phyloP scores from a whole-genome alignment of 2,329 filamentous ascomycete genomes.

The Aspergillus japonicus region DNA sequence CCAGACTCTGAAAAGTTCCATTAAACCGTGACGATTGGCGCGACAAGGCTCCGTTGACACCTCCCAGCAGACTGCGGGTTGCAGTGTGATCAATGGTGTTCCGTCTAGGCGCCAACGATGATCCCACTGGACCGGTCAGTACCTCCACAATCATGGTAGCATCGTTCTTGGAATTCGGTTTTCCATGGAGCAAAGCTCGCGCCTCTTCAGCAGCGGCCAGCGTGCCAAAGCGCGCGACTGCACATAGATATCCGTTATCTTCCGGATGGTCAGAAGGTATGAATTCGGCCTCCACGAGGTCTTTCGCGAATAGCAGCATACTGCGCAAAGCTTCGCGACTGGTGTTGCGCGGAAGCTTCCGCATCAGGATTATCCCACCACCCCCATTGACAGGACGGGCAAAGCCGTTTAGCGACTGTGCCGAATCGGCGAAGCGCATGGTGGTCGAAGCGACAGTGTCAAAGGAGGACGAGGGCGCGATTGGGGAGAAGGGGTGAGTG shows the following conservation, averaged over 20 bases:
- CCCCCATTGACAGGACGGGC: constrained; percentile 29
- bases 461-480: constrained; percentile 39
- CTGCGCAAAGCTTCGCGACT: constrained; percentile 59
- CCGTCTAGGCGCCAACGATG: constrained; percentile 42
- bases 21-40: constrained; percentile 61
- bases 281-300: constrained; percentile 60
- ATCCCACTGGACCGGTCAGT: constrained; percentile 43
- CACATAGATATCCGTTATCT: constrained; percentile 57
- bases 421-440: constrained; percentile 37
- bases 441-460: constrained; percentile 31
- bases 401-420: constrained; percentile 38
- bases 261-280: constrained; percentile 55
- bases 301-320: constrained; percentile 65
- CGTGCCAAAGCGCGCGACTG: constrained; percentile 59
- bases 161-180: constrained; percentile 60
- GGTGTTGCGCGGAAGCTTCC: constrained; percentile 59
- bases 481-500: constrained; percentile 39
- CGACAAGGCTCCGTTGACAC: constrained; percentile 41
- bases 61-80: constrained; percentile 34
- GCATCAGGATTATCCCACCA: constrained; percentile 53
- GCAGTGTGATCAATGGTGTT: constrained; percentile 55
- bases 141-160: constrained; percentile 59
- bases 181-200: constrained; percentile 59
- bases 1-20: constrained; percentile 59
- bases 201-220: constrained; percentile 60